These are phyloP conservation scores for Fagus crenata DNA, from an alignment of 306 rosid genomes.

Conservation along the genomic window DNA sequence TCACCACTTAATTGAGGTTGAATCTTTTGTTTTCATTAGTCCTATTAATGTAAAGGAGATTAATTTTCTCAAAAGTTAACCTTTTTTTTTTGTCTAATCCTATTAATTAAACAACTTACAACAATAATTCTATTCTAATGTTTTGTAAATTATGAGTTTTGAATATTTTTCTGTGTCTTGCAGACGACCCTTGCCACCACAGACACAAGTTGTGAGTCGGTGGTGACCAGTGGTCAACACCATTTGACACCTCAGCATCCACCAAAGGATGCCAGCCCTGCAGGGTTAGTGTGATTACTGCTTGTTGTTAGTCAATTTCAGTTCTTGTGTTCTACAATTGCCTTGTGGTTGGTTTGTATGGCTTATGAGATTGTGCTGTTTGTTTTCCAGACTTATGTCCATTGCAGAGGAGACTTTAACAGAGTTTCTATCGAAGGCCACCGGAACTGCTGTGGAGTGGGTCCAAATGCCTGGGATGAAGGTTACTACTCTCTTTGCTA, in stretches of 20 bases:
- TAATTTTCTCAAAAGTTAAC: background rate
- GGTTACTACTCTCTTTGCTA: constrained; percentile 46
- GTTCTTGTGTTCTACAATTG: constrained; percentile 4
- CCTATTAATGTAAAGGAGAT: background rate
- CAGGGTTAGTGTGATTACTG: constrained; percentile 66
- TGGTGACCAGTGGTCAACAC: constrained; percentile 90
- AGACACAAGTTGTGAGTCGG: constrained; percentile 96
- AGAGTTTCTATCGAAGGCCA: constrained; percentile 99
- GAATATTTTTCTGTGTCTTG: constrained; percentile 17
- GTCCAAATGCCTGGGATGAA: constrained; percentile 99
- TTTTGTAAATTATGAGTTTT: background rate
- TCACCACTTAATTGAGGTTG: background rate
- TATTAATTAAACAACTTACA: background rate
- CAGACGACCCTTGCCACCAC: constrained; percentile 78
- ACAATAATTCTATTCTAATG: background rate
- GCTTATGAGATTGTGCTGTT: constrained; percentile 35
- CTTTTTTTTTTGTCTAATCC: background rate
- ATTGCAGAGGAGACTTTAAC: constrained; percentile 99
- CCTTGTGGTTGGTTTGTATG: constrained; percentile 7
- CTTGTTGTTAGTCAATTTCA: constrained; percentile 22
- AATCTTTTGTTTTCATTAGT: background rate
- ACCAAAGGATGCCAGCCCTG: constrained; percentile 99
- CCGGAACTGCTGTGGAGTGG: constrained; percentile 99
- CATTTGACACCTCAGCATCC: constrained; percentile 96
- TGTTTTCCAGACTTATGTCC: constrained; percentile 84